A percentile compares a stretch with the other conserved stretches of the same genome.
Evolutionary conservation across 179 eudicot genomes (phyloP).

Genomic region (Carnegiea gigantea): DNA sequence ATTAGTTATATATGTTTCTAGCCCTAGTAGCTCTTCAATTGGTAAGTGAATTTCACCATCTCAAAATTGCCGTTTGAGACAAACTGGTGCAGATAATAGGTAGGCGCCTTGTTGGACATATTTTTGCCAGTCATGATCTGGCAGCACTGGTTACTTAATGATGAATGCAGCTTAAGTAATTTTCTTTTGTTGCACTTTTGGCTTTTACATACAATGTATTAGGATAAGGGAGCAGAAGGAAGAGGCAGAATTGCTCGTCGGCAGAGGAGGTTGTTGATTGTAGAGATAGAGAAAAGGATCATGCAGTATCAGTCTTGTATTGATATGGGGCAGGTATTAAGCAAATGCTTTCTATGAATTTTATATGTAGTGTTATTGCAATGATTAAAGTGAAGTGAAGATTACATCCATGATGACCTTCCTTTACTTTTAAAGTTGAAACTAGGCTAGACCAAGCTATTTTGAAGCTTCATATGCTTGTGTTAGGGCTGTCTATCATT

Average conservation of each 20-base stretch:
- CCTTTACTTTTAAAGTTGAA: neutral
- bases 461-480: neutral
- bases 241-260: conserved; percentile 83
- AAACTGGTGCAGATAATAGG: neutral
- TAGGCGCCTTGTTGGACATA: neutral
- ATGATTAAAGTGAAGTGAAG: neutral
- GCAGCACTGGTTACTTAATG: too few relatives aligned
- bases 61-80: neutral
- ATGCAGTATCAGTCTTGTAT: conserved; percentile 62
- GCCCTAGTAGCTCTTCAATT: neutral
- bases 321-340: conserved; percentile 63
- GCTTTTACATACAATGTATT: conserved; percentile 17
- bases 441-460: neutral
- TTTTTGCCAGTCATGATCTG: conserved; percentile 2
- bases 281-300: conserved; percentile 75
- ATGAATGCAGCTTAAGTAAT: neutral
- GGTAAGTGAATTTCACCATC: neutral
- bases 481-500: neutral
- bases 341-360: conserved; percentile 10
- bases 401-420: neutral
- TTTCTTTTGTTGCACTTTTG: conserved; percentile 11
- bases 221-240: conserved; percentile 88
- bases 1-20: too few relatives aligned
- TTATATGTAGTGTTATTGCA: neutral
- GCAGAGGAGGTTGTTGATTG: conserved; percentile 71